Evolutionary conservation across 805 yeast genomes (phyloP), one percentile per base, ranked within the genome.

Genomic region (Lipomyces lipofer): DNA sequence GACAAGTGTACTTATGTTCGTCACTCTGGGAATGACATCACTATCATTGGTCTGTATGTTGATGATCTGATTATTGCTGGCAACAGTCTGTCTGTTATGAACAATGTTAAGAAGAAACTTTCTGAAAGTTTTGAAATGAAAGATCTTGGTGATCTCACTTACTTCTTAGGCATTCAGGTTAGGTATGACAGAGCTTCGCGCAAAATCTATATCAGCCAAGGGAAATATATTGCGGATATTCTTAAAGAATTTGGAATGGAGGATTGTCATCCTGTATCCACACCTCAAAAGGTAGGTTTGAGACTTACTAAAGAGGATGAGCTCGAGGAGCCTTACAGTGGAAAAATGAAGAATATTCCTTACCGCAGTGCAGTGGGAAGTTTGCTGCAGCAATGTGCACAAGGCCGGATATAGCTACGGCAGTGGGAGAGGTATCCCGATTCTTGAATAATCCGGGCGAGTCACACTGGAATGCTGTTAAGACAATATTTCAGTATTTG

Each of bases 21-120:
- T n/a, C n/a, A n/a, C n/a, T n/a, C n/a, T n/a, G n/a, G n/a, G n/a
- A 12, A 30, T n/a, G 24, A 29, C 7, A 19, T 9, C 4, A n/a
- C 17, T 55, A 3, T n/a, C 46, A 12, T 22, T 57, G 39, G 62
- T 2, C 56, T 22, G 46, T 57, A 57, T 39, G 61, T 57, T 29
- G 61, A 57, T 53, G 58, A 57, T 39, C 30, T 57, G 10, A 39
- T 57, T 15, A 53, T 57, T 21, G 32, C 40, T 10, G 53, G 54
- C 4, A 52, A 52, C 15, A 35, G 29, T 46, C n/a, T 43, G 9
- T 2, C 44, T 19, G 28, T 33, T 8, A 40, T 54, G 12, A 46
- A 52, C 10, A 29, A 35, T 47, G 9, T 43, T 10, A 52, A 52
- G n/a, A 43, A n/a, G 39, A 10, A 21, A 9, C 17, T 54, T 29